A percentile compares a stretch with the other conserved stretches of the same genome.
Evolutionary conservation across 2,329 filamentous ascomycete species (phyloP).

Genomic region (Trichoderma citrinoviride): DNA sequence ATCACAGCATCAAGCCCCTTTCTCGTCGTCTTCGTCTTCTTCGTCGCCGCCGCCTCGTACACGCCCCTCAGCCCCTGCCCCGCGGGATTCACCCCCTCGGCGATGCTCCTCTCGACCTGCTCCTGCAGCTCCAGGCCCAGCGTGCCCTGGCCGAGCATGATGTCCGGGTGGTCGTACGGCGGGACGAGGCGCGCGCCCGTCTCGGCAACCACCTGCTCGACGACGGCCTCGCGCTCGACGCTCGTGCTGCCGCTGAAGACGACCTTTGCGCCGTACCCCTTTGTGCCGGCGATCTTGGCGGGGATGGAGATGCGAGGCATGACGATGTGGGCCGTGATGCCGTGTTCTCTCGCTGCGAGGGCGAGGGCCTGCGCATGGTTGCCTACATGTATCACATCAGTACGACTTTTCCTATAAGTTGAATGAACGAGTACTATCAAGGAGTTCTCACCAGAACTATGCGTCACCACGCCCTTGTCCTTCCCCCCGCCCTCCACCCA

Average conservation of each 20-base stretch:
- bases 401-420: too few species aligned
- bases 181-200: constrained; percentile 80
- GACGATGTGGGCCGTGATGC: constrained; percentile 79
- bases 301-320: constrained; percentile 85
- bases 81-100: constrained; percentile 24
- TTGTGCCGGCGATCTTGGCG: constrained; percentile 83
- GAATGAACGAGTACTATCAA: too few species aligned
- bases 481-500: constrained; percentile 59
- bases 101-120: constrained; percentile 61
- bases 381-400: constrained; percentile 47
- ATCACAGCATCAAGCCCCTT: constrained; percentile 66
- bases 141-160: constrained; percentile 92
- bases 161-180: constrained; percentile 89
- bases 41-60: constrained; percentile 11
- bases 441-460: constrained; percentile 70
- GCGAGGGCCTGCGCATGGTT: constrained; percentile 94
- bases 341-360: constrained; percentile 71
- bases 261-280: constrained; percentile 72
- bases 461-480: constrained; percentile 76
- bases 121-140: constrained; percentile 76
- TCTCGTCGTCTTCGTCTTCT: constrained; percentile 22
- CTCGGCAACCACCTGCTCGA: constrained; percentile 62
- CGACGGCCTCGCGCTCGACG: constrained; percentile 75
- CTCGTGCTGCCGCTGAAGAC: constrained; percentile 80
- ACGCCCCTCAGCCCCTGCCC: neutral